These are phyloP conservation scores for Trichoderma koningii DNA, from an alignment of 2,329 filamentous ascomycete genomes.

Conservation along the genomic window DNA sequence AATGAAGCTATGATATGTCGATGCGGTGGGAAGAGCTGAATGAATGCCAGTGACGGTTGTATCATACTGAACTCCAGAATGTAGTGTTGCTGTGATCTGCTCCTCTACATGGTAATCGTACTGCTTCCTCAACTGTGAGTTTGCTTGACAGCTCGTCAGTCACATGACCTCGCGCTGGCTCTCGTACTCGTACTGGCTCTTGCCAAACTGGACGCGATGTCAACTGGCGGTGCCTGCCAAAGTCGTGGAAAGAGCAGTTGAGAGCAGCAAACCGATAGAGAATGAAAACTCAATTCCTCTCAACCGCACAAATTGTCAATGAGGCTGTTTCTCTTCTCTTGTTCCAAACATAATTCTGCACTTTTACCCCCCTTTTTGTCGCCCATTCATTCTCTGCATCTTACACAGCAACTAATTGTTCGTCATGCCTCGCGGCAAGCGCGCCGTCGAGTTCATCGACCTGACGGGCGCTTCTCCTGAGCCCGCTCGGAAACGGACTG, in stretches of 20 bases:
- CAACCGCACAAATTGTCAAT: not conserved
- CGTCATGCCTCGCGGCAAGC: conserved; percentile 39
- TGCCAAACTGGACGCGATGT: not conserved
- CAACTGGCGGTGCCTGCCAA: not conserved
- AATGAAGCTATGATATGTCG: too few species aligned
- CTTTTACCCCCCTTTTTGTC: not conserved
- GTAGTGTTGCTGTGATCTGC: too few species aligned
- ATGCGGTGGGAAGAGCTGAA: too few species aligned
- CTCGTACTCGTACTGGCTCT: not conserved
- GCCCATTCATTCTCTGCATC: too few species aligned
- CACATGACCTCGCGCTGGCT: conserved; percentile 22
- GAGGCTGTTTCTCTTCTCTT: not conserved
- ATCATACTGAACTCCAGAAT: too few species aligned
- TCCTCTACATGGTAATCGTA: not conserved
- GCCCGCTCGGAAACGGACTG: conserved; percentile 35
- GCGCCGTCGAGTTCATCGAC: conserved; percentile 44
- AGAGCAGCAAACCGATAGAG: conserved; percentile 2
- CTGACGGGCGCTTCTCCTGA: conserved; percentile 44
- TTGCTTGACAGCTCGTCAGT: not conserved
- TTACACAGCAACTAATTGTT: not conserved
- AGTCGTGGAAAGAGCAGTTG: not conserved
- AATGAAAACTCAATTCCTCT: not conserved
- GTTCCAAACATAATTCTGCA: too few species aligned
- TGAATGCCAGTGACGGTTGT: too few species aligned
- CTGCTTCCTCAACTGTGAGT: not conserved